Evolutionary conservation across 2,329 filamentous ascomycete species (phyloP).

Genomic region (Teratosphaeria zuluensis): DNA sequence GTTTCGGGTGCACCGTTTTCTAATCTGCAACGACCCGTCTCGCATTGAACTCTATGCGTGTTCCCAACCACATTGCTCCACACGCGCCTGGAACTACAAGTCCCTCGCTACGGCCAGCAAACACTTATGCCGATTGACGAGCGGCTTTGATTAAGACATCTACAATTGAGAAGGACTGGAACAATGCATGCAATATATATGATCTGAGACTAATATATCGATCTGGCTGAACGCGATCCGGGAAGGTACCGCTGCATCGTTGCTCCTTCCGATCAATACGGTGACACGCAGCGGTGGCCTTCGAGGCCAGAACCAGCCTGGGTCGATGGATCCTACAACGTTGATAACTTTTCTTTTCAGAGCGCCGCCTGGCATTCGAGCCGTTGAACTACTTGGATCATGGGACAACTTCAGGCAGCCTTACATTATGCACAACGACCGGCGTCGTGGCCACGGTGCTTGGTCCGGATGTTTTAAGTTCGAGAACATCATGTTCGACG

Average conservation of each 20-base stretch:
- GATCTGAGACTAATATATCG: background rate
- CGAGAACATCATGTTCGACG: constrained; percentile 75
- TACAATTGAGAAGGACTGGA: background rate
- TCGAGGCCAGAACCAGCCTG: background rate
- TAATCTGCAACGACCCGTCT: background rate
- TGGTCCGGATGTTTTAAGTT: constrained; percentile 87
- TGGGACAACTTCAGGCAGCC: constrained; percentile 86
- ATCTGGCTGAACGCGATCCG: background rate
- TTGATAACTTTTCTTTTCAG: constrained; percentile 30
- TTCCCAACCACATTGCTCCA: too few relatives aligned
- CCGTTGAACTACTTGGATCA: constrained; percentile 72
- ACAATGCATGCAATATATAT: background rate
- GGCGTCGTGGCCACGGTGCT: constrained; percentile 60
- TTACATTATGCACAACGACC: constrained; percentile 75
- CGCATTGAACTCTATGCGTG: background rate
- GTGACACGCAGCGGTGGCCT: background rate
- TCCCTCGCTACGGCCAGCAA: background rate
- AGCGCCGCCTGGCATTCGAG: constrained; percentile 36
- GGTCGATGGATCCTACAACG: constrained; percentile 14
- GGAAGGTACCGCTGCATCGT: background rate
- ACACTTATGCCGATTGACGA: background rate
- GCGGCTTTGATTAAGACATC: background rate
- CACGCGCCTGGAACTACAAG: background rate
- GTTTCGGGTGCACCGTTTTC: background rate
- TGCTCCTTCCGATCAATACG: background rate